Percentiles rank a stretch among this genome's conserved stretches.
phyloP scores from a whole-genome alignment of 139 green algal genomes.

The Yamagishiella unicocca region DNA sequence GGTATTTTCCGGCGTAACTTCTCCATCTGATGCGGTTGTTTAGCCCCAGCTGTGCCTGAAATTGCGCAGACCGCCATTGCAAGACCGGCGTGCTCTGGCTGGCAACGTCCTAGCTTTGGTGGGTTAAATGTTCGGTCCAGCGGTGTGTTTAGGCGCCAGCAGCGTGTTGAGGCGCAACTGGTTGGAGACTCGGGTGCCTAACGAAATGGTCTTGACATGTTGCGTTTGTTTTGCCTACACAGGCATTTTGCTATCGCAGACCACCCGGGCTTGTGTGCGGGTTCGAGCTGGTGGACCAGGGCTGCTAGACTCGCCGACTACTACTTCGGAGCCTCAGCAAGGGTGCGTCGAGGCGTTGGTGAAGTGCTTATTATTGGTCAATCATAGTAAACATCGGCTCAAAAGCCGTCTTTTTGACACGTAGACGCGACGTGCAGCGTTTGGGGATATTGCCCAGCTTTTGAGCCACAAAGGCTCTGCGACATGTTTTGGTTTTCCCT shows the following conservation, averaged over 20 bases:
- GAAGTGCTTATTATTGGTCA: neutral
- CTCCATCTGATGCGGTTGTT: no score
- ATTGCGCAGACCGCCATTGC: slow-evolving; percentile 1
- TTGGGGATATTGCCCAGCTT: no score
- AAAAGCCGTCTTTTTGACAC: no score
- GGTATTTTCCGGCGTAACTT: no score
- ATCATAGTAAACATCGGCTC: no score
- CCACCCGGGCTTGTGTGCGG: neutral
- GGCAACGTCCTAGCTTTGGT: neutral
- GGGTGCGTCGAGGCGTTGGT: neutral
- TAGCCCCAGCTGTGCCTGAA: no score
- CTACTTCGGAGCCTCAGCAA: slow-evolving; percentile 13
- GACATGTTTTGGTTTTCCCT: no score
- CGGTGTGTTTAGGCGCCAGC: no score
- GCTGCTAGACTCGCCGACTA: slow-evolving; percentile 29
- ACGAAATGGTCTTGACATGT: neutral
- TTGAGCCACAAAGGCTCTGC: no score
- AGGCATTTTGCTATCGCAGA: neutral
- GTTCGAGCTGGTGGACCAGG: neutral
- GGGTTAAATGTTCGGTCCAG: no score
- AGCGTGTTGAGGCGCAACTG: no score
- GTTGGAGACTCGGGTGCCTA: neutral
- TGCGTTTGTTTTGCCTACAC: neutral
- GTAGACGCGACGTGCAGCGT: no score
- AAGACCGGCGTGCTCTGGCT: neutral